phyloP scores from a whole-genome alignment of 192 early-diverging fungal genomes.

The Radiomyces spectabilis region DNA sequence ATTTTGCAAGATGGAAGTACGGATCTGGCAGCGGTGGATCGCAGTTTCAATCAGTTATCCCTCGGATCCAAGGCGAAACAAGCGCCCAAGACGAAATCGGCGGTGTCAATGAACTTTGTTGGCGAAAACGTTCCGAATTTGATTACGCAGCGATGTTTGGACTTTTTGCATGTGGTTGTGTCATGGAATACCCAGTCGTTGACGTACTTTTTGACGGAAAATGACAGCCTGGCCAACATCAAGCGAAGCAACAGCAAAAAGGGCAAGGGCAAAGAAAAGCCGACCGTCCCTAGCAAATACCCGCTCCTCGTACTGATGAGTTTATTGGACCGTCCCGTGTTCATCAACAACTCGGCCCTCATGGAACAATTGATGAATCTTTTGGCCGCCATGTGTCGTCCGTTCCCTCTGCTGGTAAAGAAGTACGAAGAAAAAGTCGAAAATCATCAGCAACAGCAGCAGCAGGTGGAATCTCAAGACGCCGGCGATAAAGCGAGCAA shows the following conservation, averaged over 20 bases:
- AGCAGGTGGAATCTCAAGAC: conserved; percentile 2
- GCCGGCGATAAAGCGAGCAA: background rate
- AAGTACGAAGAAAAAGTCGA: conserved; percentile 36
- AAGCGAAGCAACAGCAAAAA: conserved; percentile 55
- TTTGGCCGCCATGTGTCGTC: conserved; percentile 71
- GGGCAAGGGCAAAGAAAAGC: conserved; percentile 59
- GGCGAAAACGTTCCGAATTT: conserved; percentile 75
- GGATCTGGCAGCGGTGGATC: conserved; percentile 69
- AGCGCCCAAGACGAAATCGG: conserved; percentile 9
- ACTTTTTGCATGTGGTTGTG: conserved; percentile 75
- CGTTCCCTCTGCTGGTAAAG: conserved; percentile 59
- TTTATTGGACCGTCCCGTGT: conserved; percentile 77
- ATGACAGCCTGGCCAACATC: conserved; percentile 48
- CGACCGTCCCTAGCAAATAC: conserved; percentile 43
- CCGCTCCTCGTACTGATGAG: conserved; percentile 76
- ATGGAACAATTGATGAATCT: conserved; percentile 88
- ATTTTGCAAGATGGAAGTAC: conserved; percentile 77
- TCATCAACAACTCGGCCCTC: conserved; percentile 69
- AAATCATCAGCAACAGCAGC: conserved; percentile 17
- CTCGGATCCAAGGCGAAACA: conserved; percentile 44
- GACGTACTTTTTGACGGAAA: conserved; percentile 72
- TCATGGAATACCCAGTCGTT: conserved; percentile 68
- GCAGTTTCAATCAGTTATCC: conserved; percentile 68
- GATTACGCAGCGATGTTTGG: conserved; percentile 84
- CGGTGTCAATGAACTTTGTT: conserved; percentile 14